Base-by-base conservation (phyloP, 1,139 yeast genomes). In the Saccharomyces hybrid region DNA sequence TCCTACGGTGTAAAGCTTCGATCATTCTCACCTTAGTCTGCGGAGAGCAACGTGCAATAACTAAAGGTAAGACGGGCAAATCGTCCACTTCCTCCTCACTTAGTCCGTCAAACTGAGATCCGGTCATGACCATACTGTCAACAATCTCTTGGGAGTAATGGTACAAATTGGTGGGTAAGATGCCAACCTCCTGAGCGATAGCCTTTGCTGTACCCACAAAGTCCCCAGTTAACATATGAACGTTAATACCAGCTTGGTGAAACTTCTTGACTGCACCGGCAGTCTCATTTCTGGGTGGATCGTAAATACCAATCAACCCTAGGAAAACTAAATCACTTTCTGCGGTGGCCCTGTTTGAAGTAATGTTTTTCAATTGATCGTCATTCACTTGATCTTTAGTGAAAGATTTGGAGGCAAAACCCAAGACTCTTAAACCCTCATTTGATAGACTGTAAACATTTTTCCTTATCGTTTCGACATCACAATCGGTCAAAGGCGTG, bases 201-300 rank as follows among this genome's bases (percentile, higher is more conserved):
- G 91, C 85, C 29, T 80, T 73, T 1, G 99, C 99, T 14, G 99
- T 95, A 14, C 88, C 83, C 57, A 95, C 96, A 54, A 90, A 82
- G 71, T 93, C 99, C 63, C 99, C 99, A n/a, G 99, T 95, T 63
- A 93, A 88, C 98, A 93, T 95, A 55, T 93, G 88, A 16, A 93
- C 95, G 66, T 89, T 95, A 49, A 93, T 97, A 52, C 98, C 97
- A 56, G 97, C 96, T 64, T 83, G 82, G 78, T 90, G 82, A 60
- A 93, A 79, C 59, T 81, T 75, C 23, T 87, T 79, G 55, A 95
- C 82, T 0, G 96, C 85, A 55, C 78, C 76, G 49, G 82, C 79
- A 6, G 93, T 97, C 59, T 85, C 86, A 13, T 90, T 85, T 66
- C 98, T 81, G 55, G 99, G 99, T 13, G 99, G 99, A 72, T 93